Evolutionary conservation across 1,284 basidiomycete species (phyloP), one percentile per base, ranked within the genome.

Genomic region (Trametes pubescens): DNA sequence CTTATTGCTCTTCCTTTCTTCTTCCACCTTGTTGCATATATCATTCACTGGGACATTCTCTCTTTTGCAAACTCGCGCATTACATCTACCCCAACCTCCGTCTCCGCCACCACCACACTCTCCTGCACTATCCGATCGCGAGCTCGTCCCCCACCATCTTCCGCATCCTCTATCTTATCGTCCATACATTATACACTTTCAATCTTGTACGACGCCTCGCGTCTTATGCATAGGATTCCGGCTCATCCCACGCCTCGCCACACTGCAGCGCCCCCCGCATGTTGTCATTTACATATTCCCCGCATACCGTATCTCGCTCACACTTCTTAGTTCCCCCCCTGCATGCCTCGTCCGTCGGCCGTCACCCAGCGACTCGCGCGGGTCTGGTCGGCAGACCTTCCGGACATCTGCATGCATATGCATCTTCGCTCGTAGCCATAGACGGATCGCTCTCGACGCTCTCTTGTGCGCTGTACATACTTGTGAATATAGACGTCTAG

Each of bases 391-490:
- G 44, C 22, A 6, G 18, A 21, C 44, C 44, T 6, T 26, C 4
- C 22, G 44, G 44, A 54, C 52, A 32, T 40, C 37, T 22, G 22
- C 37, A 51, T 26, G 14, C 21, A 16, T 49, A 11, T 49, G 18
- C 48, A 44, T 22, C 47, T 22, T 43, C 22, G 21, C 5, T 24
- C 37, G 24, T n/a, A 18, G 29, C 26, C 43, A 24, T 59, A 52
- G 51, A 59, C 58, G 32, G 51, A 53, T 26, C 51, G 29, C 16
- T 38, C 37, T 16, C 40, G n/a, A n/a, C n/a, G 24, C 24, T 26
- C 44, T 21, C 22, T 8, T 47, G 51, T 59, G 51, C 51, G 57
- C 44, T 52, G 51, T 59, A 46, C 49, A 32, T 35, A 18, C 29
- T 21, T 47, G 32, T 53, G n/a, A 26, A 47, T 52, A 52, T 59